Percentiles rank a stretch among this genome's conserved stretches.
phyloP scores from a whole-genome alignment of 371 early-diverging fungal genomes.

The Globomyces sp. region DNA sequence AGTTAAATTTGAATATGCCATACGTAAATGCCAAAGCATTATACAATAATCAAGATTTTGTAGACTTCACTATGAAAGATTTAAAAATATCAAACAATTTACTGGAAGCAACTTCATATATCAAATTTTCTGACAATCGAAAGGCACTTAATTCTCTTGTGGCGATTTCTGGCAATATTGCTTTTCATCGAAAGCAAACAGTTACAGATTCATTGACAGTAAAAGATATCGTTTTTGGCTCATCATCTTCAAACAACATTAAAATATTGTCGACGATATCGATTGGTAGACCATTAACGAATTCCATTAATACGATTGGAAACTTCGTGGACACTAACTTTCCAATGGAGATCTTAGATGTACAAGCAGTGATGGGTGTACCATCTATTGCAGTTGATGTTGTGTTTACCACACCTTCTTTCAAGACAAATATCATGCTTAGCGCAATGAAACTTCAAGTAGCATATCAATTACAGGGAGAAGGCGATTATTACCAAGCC shows the following conservation, averaged over 20 bases:
- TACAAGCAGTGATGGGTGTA: background rate
- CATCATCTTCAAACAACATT: background rate
- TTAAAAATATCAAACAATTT: background rate
- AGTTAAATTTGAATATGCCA: conserved; percentile 2
- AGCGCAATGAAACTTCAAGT: conserved; percentile 5
- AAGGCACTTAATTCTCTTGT: background rate
- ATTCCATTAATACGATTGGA: conserved; percentile 3
- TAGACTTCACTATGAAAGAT: background rate
- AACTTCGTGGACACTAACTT: background rate
- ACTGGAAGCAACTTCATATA: background rate
- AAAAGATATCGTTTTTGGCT: conserved; percentile 4
- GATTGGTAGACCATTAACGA: background rate
- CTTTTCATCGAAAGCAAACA: background rate
- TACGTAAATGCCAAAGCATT: conserved; percentile 4
- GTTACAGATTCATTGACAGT: conserved; percentile 1
- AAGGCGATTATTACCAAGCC: background rate
- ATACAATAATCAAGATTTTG: conserved; percentile 10
- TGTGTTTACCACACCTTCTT: background rate
- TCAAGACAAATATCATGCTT: background rate
- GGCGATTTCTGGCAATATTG: background rate
- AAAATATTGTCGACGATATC: background rate
- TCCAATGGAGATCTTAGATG: background rate
- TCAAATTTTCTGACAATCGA: background rate
- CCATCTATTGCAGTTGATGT: background rate
- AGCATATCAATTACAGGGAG: conserved; percentile 6